These are phyloP conservation scores for Smallanthus sonchifolius DNA, from an alignment of 129 eudicot species.

Conservation along the genomic window DNA sequence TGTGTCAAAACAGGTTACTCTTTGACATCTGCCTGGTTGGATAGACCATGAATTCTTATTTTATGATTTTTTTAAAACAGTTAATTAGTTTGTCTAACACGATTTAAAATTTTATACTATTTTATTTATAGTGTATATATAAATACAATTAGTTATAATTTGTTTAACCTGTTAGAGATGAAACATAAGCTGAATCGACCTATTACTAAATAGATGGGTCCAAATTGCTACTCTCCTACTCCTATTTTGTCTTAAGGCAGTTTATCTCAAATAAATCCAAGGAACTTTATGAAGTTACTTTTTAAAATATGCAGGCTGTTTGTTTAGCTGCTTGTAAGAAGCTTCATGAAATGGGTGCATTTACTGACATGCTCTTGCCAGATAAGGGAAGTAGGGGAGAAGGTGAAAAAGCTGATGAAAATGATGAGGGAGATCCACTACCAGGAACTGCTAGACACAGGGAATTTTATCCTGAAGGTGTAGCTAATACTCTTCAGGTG, in stretches of 20 bases:
- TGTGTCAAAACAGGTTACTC: not conserved
- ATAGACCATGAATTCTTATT: not conserved
- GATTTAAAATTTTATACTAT: not conserved
- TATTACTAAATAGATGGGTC: not conserved
- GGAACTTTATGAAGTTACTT: not conserved
- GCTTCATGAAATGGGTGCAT: slow-evolving; percentile 99
- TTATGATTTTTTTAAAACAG: not conserved
- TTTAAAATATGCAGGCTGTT: slow-evolving; percentile 66
- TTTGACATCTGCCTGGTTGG: not conserved
- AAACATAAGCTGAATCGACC: not conserved
- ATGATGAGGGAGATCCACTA: slow-evolving; percentile 82
- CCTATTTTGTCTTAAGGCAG: not conserved
- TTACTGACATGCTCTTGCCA: slow-evolving; percentile 99
- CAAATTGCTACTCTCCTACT: not conserved
- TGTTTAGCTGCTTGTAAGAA: slow-evolving; percentile 99
- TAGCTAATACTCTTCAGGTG: slow-evolving; percentile 84
- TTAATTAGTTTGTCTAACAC: not conserved
- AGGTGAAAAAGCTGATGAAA: slow-evolving; percentile 63
- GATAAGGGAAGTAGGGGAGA: slow-evolving; percentile 94
- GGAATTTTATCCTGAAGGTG: slow-evolving; percentile 98
- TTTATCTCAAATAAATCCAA: not conserved
- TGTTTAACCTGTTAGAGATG: not conserved
- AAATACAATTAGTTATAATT: not conserved
- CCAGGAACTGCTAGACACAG: slow-evolving; percentile 99
- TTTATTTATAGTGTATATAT: not conserved